Percentiles rank a stretch among this genome's conserved stretches.
Evolutionary conservation across 1,284 basidiomycete species (phyloP).

Genomic region (Austroboletus niveus): DNA sequence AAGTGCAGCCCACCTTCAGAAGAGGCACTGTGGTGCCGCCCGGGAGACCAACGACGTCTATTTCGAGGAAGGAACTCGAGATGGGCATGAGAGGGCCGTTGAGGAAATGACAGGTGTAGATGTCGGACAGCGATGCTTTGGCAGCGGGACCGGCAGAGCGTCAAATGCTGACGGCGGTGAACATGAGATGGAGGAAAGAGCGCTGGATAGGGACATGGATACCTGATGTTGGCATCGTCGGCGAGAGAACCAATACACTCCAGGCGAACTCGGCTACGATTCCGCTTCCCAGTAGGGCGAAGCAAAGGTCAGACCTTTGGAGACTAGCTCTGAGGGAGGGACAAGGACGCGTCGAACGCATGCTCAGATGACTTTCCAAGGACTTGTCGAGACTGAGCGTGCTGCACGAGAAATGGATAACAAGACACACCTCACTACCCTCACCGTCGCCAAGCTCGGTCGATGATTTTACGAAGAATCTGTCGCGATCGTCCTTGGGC

Average conservation of each 20-base stretch:
- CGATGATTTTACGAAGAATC: conserved; percentile 80
- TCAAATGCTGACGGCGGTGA: conserved; percentile 60
- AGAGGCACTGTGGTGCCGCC: too few relatives aligned
- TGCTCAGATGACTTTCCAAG: conserved; percentile 78
- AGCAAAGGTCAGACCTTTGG: conserved; percentile 6
- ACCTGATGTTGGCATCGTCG: conserved; percentile 81
- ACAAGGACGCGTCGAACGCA: conserved; percentile 71
- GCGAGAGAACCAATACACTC: conserved; percentile 67
- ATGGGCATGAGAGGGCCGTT: conserved; percentile 56
- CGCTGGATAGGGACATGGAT: conserved; percentile 5
- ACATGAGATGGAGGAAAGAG: neutral
- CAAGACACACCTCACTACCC: conserved; percentile 74
- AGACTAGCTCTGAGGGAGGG: conserved; percentile 37
- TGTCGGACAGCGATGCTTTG: conserved; percentile 86
- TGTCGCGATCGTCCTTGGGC: conserved; percentile 74
- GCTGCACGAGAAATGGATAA: neutral
- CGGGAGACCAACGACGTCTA: too few relatives aligned
- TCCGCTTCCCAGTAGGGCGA: conserved; percentile 51
- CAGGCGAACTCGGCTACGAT: conserved; percentile 79
- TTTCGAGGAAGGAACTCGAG: conserved; percentile 12
- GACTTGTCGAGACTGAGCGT: conserved; percentile 45
- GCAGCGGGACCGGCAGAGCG: conserved; percentile 75
- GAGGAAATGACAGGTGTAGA: conserved; percentile 76
- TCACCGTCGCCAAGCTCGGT: conserved; percentile 96
- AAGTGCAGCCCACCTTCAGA: too few relatives aligned